Evolutionary conservation across 148 eudicot species (phyloP).

Genomic region (Chenopodium album): DNA sequence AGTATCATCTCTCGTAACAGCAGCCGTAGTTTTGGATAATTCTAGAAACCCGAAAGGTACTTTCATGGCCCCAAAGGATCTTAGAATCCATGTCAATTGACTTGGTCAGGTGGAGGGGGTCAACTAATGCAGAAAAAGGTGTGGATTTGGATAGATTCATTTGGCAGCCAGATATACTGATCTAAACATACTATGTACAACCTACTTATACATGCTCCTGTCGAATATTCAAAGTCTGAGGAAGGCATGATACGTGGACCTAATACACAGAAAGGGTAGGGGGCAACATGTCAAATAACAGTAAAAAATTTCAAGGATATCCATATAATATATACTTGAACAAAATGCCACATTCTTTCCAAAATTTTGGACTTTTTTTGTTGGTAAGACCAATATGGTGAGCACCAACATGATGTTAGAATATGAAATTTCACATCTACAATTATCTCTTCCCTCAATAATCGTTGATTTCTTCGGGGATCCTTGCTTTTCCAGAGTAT

Average conservation of each 20-base stretch:
- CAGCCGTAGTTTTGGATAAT: too few relatives aligned
- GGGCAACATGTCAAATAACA: background rate
- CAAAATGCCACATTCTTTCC: background rate
- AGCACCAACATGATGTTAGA: background rate
- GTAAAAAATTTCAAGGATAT: background rate
- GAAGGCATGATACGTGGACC: background rate
- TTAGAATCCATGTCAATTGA: too few relatives aligned
- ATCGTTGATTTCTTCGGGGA: constrained; percentile 56
- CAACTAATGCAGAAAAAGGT: background rate
- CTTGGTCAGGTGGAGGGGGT: background rate
- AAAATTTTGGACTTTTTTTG: background rate
- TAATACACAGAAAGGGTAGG: background rate
- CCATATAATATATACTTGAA: background rate
- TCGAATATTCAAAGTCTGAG: background rate
- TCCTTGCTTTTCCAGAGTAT: constrained; percentile 50
- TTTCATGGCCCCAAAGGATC: too few relatives aligned
- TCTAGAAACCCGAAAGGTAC: too few relatives aligned
- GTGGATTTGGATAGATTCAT: background rate
- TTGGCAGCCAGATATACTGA: background rate
- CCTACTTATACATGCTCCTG: background rate
- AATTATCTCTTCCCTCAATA: background rate
- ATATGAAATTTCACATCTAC: background rate
- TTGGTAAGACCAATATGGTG: background rate
- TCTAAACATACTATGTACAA: background rate
- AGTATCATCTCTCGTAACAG: too few relatives aligned